Evolutionary conservation across 805 yeast genomes (phyloP).

Genomic region (Wickerhamomyces bovis): DNA sequence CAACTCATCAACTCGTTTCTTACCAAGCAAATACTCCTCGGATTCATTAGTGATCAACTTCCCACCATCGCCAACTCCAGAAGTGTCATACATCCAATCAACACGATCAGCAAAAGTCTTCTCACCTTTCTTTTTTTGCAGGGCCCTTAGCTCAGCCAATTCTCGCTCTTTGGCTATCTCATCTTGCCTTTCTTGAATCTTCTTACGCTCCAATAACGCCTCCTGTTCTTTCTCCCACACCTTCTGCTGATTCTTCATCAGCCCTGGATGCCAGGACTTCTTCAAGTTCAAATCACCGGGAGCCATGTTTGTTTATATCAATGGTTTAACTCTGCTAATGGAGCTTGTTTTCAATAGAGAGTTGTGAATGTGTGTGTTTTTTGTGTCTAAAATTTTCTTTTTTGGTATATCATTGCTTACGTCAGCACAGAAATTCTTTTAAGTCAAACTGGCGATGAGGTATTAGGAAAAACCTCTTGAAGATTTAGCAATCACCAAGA

Average conservation of each 20-base stretch:
- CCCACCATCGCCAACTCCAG: slow-evolving; percentile 27
- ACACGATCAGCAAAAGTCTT: slow-evolving; percentile 40
- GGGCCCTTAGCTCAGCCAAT: slow-evolving; percentile 43
- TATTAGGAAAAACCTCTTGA: too few relatives aligned
- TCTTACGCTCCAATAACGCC: slow-evolving; percentile 61
- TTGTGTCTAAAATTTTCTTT: too few relatives aligned
- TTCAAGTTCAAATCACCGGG: slow-evolving; percentile 83
- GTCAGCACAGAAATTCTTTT: neutral
- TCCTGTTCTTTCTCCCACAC: slow-evolving; percentile 83
- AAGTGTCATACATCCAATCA: slow-evolving; percentile 83
- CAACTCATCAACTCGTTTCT: slow-evolving; percentile 37
- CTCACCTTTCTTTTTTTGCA: slow-evolving; percentile 39
- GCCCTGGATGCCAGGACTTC: slow-evolving; percentile 95
- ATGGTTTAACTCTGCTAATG: neutral
- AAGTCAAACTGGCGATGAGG: neutral
- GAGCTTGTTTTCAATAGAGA: too few relatives aligned
- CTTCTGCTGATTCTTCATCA: slow-evolving; percentile 75
- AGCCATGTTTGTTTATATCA: slow-evolving; percentile 28
- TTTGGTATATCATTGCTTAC: too few relatives aligned
- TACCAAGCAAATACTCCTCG: slow-evolving; percentile 53
- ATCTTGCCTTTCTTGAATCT: slow-evolving; percentile 53
- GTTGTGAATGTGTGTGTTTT: too few relatives aligned
- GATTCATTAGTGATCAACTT: slow-evolving; percentile 25
- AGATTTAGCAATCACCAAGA: neutral
- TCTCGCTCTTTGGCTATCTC: slow-evolving; percentile 63